A percentile compares a stretch with the other conserved stretches of the same genome.
Evolutionary conservation across 306 rosid species (phyloP).

Genomic region (Sicyos edulis): DNA sequence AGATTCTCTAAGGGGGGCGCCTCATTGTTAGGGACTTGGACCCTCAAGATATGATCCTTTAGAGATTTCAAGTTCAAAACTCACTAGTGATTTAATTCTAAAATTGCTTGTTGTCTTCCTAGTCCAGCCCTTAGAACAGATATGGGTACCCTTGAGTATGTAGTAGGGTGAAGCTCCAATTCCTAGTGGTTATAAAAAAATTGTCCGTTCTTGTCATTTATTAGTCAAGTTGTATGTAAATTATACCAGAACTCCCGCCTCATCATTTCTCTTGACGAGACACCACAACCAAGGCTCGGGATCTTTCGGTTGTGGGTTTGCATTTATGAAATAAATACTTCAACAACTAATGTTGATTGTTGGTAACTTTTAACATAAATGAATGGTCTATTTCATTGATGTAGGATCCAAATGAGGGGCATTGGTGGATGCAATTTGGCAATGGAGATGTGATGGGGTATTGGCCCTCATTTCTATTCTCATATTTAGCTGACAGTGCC

Average conservation of each 20-base stretch:
- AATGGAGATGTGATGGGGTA: slow-evolving; percentile 75
- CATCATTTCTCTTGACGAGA: background rate
- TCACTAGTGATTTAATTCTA: too few relatives aligned
- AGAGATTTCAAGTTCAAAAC: too few relatives aligned
- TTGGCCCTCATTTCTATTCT: slow-evolving; percentile 93
- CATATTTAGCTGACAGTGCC: slow-evolving; percentile 91
- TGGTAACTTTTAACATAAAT: background rate
- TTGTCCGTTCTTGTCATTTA: background rate
- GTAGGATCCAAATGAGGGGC: slow-evolving; percentile 96
- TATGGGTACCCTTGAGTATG: too few relatives aligned
- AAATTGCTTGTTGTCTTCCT: too few relatives aligned
- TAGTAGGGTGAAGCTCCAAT: too few relatives aligned
- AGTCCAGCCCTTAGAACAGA: too few relatives aligned
- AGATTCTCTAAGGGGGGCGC: too few relatives aligned
- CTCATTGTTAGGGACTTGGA: too few relatives aligned
- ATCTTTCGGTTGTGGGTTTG: background rate
- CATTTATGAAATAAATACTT: background rate
- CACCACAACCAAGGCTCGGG: background rate
- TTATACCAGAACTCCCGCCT: background rate
- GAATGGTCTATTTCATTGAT: background rate
- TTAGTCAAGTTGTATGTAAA: background rate
- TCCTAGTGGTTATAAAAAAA: too few relatives aligned
- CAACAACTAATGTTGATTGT: background rate
- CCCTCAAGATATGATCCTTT: too few relatives aligned
- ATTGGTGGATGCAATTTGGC: slow-evolving; percentile 99